phyloP scores from a whole-genome alignment of 1,139 yeast genomes.

The Candida sojae region DNA sequence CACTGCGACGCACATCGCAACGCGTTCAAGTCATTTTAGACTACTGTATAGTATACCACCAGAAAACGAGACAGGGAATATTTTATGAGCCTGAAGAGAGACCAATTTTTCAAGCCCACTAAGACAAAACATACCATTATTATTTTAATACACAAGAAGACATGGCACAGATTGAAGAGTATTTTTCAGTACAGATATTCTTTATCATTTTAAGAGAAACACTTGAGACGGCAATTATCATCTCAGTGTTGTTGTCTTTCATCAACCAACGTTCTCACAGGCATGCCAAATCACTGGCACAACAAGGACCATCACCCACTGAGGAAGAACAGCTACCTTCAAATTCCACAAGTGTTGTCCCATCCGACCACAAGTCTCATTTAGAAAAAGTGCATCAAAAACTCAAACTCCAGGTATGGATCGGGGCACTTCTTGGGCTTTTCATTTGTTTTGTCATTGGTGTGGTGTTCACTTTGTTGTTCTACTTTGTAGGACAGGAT shows the following conservation, averaged over 20 bases:
- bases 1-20: neutral
- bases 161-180: slow-evolving; percentile 42
- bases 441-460: slow-evolving; percentile 77
- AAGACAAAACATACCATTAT: no score
- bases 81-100: no score
- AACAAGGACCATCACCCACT: neutral
- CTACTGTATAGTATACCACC: no score
- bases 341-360: neutral
- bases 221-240: slow-evolving; percentile 82
- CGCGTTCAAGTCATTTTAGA: neutral
- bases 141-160: no score
- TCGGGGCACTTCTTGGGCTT: slow-evolving; percentile 75
- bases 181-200: slow-evolving; percentile 75
- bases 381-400: slow-evolving; percentile 20
- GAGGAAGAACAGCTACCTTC: neutral
- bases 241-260: slow-evolving; percentile 82
- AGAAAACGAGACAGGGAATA: no score
- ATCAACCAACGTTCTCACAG: slow-evolving; percentile 55
- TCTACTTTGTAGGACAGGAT: slow-evolving; percentile 77
- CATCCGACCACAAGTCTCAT: slow-evolving; percentile 1
- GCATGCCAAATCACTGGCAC: neutral
- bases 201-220: slow-evolving; percentile 87
- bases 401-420: slow-evolving; percentile 75
- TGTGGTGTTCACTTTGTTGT: slow-evolving; percentile 69
- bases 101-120: no score